Evolutionary conservation across 257 asterid genomes (phyloP).

Genomic region (Sherardia arvensis): DNA sequence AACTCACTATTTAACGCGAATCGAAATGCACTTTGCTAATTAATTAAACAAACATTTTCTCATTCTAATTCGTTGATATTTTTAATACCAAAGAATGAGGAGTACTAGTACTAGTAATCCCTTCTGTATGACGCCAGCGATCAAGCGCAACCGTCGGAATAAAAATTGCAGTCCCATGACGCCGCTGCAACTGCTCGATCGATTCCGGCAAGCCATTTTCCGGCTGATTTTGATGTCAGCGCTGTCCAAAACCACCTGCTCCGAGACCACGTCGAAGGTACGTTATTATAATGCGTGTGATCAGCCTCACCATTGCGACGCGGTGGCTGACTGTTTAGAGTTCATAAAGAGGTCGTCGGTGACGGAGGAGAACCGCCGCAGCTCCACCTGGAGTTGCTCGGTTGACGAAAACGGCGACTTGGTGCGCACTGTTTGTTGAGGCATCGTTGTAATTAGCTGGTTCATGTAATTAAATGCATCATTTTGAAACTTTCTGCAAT

Average conservation of each 20-base stretch:
- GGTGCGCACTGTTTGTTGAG: conserved; percentile 7
- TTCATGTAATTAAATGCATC: no score
- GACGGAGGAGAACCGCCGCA: conserved; percentile 6
- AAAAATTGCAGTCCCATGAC: conserved; percentile 15
- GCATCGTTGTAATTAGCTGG: no score
- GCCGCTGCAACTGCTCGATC: conserved; percentile 27
- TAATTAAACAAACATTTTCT: conserved; percentile 7
- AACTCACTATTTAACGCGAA: not conserved
- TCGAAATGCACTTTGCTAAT: not conserved
- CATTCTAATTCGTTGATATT: not conserved
- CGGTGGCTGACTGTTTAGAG: conserved; percentile 38
- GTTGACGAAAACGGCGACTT: conserved; percentile 8
- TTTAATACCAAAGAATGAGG: not conserved
- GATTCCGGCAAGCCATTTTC: conserved; percentile 34
- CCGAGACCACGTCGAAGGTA: not conserved
- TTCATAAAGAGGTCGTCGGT: conserved; percentile 28
- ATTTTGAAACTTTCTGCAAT: no score
- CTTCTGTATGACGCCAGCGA: conserved; percentile 21
- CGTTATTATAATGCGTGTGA: conserved; percentile 3
- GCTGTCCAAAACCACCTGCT: conserved; percentile 17
- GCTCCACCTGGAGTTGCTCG: conserved; percentile 7
- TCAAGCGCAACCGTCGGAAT: not conserved
- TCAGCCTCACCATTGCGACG: conserved; percentile 26
- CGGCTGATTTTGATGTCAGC: conserved; percentile 31
- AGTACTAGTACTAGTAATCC: no score